phyloP scores from a whole-genome alignment of 768 basidiomycete species.

The Trametes cingulata region DNA sequence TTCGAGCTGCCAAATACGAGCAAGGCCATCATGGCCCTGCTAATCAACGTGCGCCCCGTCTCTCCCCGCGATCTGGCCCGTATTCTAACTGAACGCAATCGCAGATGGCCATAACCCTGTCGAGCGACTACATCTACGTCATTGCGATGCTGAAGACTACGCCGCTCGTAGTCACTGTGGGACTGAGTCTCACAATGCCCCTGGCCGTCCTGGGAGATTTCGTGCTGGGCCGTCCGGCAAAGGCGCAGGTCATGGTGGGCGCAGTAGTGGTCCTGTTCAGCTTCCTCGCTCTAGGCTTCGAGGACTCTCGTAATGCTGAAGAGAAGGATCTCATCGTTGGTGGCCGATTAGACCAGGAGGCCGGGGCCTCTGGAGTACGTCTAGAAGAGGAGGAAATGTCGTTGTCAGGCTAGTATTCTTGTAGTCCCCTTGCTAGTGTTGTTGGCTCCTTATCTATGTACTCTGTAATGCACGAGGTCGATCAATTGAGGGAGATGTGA shows the following conservation, averaged over 20 bases:
- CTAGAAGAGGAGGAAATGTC: constrained; percentile 16
- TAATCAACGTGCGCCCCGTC: constrained; percentile 52
- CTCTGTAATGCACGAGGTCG: background rate
- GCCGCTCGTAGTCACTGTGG: constrained; percentile 89
- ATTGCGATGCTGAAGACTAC: constrained; percentile 96
- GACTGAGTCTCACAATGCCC: constrained; percentile 91
- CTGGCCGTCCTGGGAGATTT: constrained; percentile 85
- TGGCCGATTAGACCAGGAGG: constrained; percentile 21
- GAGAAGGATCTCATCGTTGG: constrained; percentile 24
- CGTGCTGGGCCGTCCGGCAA: constrained; percentile 57
- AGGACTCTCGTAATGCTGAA: constrained; percentile 40
- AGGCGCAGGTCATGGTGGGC: constrained; percentile 65
- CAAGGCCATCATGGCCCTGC: constrained; percentile 48
- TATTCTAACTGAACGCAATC: background rate
- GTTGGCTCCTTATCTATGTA: background rate
- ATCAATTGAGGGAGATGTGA: too few relatives aligned
- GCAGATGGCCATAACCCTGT: constrained; percentile 82
- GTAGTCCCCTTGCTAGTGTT: background rate
- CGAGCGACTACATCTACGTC: constrained; percentile 84
- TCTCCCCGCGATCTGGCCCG: background rate
- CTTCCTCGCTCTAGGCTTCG: constrained; percentile 73
- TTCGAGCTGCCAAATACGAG: constrained; percentile 67
- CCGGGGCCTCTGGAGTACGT: constrained; percentile 2
- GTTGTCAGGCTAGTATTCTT: background rate
- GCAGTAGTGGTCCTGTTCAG: constrained; percentile 74